Evolutionary conservation across 108 stramenopile genomes (phyloP), one percentile per base, ranked within the genome.

Genomic region (Cyclotella cryptica): DNA sequence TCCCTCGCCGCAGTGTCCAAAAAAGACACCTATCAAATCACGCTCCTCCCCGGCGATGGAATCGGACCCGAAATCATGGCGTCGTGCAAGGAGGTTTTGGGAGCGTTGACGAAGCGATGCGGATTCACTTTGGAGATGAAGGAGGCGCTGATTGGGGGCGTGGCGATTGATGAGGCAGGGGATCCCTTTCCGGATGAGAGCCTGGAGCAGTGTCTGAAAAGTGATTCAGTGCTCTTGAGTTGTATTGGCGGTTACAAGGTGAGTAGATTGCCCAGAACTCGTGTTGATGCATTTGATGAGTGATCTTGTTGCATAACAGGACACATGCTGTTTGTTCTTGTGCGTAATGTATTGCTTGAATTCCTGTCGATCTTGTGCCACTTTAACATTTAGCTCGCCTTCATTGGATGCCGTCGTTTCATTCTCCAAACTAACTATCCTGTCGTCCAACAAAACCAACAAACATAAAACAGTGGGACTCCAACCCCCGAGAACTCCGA

Each of bases 221-320:
- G 86, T 35, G 98, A 99, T 87, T 96, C 96, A 0, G 97, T 99
- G 4, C 80, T 99, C 21, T 77, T 99, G 59, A 97, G 96, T 57
- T 97, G 96, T 70, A 98, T 99, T 74, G 98, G 98, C 15, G 98
- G 98, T 52, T 96, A 96, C 88, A 98, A 98, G 71, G 71, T 61
- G 59, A 45, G 10, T 68, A 10, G 9, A 22, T 68, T 27, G 22
- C 8, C 45, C 0, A 17, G 5, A 11, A 2, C 29, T 21, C 46
- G 14, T 28, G 26, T 26, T 9, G 68, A 26, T 63, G 35, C 13
- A 8, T 18, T 43, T 19, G 12, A 63, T 43, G 35, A 11, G 3
- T 63, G 22, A 3, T 10, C 10, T 43, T 42, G 41, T 43, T 19
- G n/a, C 17, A 8, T 29, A 14, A 39, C 26, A 13, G 14, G 1